phyloP scores from a whole-genome alignment of 306 rosid genomes.

The Pyrus betulifolia region DNA sequence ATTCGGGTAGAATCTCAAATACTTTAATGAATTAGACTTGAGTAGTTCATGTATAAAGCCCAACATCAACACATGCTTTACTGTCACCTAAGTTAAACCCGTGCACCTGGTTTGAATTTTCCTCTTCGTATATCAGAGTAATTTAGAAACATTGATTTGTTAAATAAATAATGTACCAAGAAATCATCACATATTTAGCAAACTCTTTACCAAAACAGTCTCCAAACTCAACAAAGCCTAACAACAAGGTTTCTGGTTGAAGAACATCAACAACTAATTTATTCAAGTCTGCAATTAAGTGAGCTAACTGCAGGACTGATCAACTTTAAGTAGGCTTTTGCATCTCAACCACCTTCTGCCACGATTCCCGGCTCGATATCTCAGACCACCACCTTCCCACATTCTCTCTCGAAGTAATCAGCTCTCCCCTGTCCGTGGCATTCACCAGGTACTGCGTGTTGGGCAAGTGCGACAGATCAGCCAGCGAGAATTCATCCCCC shows the following conservation, averaged over 20 bases:
- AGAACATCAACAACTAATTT: not conserved
- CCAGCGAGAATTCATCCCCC: conserved; percentile 67
- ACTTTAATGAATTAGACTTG: too few species aligned
- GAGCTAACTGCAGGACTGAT: not conserved
- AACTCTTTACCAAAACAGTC: not conserved
- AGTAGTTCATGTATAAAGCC: too few species aligned
- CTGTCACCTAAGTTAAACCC: too few species aligned
- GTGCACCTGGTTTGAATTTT: too few species aligned
- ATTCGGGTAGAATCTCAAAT: too few species aligned
- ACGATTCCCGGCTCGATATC: conserved; percentile 57
- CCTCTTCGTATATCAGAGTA: too few species aligned
- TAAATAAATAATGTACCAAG: too few species aligned
- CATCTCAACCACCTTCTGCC: conserved; percentile 57
- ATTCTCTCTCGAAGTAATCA: conserved; percentile 41
- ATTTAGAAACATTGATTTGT: too few species aligned
- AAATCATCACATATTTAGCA: not conserved
- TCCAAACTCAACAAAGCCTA: not conserved
- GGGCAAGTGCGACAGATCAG: conserved; percentile 89
- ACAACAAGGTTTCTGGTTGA: not conserved
- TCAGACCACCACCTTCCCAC: conserved; percentile 83
- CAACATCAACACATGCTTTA: too few species aligned
- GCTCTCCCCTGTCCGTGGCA: conserved; percentile 26
- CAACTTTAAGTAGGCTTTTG: conserved; percentile 11
- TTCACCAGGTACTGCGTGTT: conserved; percentile 49
- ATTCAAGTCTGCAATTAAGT: not conserved